Conservation (phyloP, 805 yeast species). For the Maudiozyma bulderi region DNA sequence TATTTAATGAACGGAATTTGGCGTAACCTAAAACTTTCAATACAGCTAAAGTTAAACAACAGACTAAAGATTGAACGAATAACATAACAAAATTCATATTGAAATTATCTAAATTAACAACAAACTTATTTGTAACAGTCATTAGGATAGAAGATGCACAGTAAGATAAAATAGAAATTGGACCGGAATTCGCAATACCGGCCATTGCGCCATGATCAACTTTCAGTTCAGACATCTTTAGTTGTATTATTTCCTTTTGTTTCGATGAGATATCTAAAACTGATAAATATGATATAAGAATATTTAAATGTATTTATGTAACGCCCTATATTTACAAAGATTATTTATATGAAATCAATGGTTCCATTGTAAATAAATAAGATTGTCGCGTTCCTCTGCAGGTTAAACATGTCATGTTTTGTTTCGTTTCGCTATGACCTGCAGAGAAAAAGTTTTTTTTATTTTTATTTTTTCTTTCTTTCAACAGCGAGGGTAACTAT, state of each 20-base stretch:
- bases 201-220: constrained; percentile 6
- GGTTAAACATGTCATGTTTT: too few species aligned
- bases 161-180: constrained; percentile 67
- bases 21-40: constrained; percentile 68
- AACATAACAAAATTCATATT: constrained; percentile 81
- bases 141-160: constrained; percentile 90
- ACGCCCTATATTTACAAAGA: too few species aligned
- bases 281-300: too few species aligned
- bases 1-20: constrained; percentile 77
- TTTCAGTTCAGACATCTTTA: constrained; percentile 25
- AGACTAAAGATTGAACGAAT: constrained; percentile 81
- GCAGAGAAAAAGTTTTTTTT: too few species aligned
- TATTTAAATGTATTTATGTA: too few species aligned
- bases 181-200: constrained; percentile 37
- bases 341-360: too few species aligned
- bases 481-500: too few species aligned
- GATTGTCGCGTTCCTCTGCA: too few species aligned
- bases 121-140: constrained; percentile 96
- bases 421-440: too few species aligned
- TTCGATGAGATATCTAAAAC: too few species aligned
- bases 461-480: too few species aligned
- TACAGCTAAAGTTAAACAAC: constrained; percentile 62
- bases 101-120: constrained; percentile 60
- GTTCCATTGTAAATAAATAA: too few species aligned
- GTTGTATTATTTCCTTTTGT: background rate